These are phyloP conservation scores for Lentinula boryana DNA, from an alignment of 768 basidiomycete species.

Conservation along the genomic window DNA sequence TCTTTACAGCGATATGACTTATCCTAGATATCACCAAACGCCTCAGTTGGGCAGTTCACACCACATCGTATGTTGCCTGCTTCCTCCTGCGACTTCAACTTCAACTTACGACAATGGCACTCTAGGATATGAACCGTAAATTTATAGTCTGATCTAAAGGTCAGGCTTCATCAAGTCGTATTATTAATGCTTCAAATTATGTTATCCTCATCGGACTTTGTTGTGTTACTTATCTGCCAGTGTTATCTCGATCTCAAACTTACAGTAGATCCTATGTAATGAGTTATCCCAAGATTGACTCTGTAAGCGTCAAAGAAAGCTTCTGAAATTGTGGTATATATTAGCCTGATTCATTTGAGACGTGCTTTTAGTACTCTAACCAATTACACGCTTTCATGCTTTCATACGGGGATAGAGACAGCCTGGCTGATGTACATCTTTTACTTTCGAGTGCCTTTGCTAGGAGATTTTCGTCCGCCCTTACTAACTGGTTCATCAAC, in stretches of 20 bases:
- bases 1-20: constrained; percentile 40
- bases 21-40: constrained; percentile 60
- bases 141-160: constrained; percentile 4
- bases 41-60: constrained; percentile 74
- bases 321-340: too few species aligned
- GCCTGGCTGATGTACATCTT: neutral
- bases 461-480: constrained; percentile 1
- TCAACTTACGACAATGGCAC: neutral
- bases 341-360: too few species aligned
- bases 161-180: neutral
- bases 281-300: too few species aligned
- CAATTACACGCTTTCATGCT: neutral
- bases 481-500: neutral
- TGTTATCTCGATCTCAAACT: too few species aligned
- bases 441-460: neutral
- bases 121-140: constrained; percentile 7
- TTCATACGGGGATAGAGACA: neutral
- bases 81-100: neutral
- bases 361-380: too few species aligned
- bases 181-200: neutral
- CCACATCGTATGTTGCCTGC: constrained; percentile 36
- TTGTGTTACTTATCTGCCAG: too few species aligned
- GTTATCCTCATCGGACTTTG: neutral
- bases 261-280: too few species aligned
- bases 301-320: too few species aligned